Evolutionary conservation across 2,329 filamentous ascomycete genomes (phyloP).

Genomic region (Waltergamsia citrina): DNA sequence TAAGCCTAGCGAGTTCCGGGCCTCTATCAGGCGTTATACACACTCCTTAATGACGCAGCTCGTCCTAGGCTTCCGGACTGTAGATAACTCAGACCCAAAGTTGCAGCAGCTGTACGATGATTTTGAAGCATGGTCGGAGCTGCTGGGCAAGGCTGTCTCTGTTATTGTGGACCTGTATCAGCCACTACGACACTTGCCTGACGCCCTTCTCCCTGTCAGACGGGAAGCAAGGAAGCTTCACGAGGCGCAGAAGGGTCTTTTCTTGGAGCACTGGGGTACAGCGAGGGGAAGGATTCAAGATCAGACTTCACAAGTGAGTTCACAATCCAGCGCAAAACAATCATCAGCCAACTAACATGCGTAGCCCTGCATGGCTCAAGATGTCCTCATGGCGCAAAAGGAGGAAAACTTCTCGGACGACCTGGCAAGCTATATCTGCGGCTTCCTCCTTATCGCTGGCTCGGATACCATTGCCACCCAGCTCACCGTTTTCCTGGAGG

Average conservation of each 20-base stretch:
- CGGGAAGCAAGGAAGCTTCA: conserved; percentile 25
- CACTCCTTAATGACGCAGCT: conserved; percentile 40
- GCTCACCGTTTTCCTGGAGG: conserved; percentile 30
- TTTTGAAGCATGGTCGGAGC: neutral
- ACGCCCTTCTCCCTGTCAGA: conserved; percentile 5
- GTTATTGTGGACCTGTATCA: conserved; percentile 39
- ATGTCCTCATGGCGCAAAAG: conserved; percentile 8
- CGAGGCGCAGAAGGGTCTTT: conserved; percentile 7
- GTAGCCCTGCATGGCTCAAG: conserved; percentile 11
- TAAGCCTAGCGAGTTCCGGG: conserved; percentile 27
- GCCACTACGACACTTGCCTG: conserved; percentile 14
- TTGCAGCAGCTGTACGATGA: conserved; percentile 31
- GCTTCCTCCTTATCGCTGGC: conserved; percentile 4
- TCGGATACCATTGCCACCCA: conserved; percentile 4
- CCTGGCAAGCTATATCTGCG: conserved; percentile 10
- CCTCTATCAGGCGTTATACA: conserved; percentile 37
- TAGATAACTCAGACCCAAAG: conserved; percentile 28
- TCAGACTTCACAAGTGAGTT: conserved; percentile 7
- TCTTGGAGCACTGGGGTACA: conserved; percentile 8
- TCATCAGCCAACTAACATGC: too few species aligned
- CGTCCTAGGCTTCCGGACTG: conserved; percentile 36
- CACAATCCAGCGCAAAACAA: too few species aligned
- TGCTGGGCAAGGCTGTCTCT: too few species aligned
- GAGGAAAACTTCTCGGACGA: conserved; percentile 10
- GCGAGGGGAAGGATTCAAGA: conserved; percentile 7